A percentile compares a stretch with the other conserved stretches of the same genome.
phyloP scores from a whole-genome alignment of 1,139 yeast genomes.

The Pichia norvegensis region DNA sequence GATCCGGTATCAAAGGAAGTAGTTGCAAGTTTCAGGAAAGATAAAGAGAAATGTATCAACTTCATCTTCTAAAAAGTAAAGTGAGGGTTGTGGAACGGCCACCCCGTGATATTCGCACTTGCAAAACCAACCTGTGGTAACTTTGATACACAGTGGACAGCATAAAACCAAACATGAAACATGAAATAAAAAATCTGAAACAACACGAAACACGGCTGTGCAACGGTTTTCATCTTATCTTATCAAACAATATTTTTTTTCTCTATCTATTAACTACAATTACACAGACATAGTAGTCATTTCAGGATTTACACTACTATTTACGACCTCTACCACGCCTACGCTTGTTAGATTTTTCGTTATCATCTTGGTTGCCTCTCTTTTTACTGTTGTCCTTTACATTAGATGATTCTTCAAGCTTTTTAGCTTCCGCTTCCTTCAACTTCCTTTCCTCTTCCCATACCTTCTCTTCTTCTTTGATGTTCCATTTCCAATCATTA shows the following conservation, averaged over 20 bases:
- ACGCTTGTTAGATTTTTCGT: not conserved
- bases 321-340: conserved; percentile 6
- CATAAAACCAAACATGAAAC: not conserved
- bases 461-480: conserved; percentile 56
- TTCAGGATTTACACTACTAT: not conserved
- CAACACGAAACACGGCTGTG: conserved; percentile 3
- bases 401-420: not conserved
- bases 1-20: not conserved
- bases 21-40: not conserved
- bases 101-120: not conserved
- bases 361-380: not conserved
- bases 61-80: not conserved
- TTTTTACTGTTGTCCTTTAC: not conserved
- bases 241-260: too few relatives aligned
- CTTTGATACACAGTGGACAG: not conserved
- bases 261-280: too few relatives aligned
- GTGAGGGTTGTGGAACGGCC: not conserved
- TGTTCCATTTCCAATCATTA: conserved; percentile 71
- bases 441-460: conserved; percentile 30
- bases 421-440: conserved; percentile 9
- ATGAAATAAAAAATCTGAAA: conserved; percentile 1
- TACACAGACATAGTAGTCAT: too few relatives aligned
- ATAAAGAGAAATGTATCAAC: not conserved
- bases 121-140: not conserved
- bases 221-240: too few relatives aligned